Evolutionary conservation across 2,329 filamentous ascomycete species (phyloP).

Genomic region (Elsinoe ampelina): DNA sequence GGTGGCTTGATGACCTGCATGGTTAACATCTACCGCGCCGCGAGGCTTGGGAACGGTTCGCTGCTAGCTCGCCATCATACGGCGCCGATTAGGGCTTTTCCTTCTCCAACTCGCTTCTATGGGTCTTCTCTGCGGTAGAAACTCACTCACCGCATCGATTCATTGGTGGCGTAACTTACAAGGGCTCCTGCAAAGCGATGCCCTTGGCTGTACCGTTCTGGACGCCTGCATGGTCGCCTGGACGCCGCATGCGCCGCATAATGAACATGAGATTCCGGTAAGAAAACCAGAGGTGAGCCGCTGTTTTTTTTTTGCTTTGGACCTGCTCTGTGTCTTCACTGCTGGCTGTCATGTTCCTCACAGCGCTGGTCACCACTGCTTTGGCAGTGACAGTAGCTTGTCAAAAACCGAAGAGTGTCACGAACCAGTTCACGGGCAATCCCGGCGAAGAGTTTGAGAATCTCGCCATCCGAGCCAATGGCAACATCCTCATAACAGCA

Average conservation of each 20-base stretch:
- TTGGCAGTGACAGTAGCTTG: neutral
- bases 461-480: neutral
- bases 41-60: neutral
- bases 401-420: neutral
- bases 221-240: neutral
- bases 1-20: conserved; percentile 5
- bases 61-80: neutral
- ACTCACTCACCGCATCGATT: neutral
- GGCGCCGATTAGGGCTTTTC: neutral
- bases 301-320: neutral
- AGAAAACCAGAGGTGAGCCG: neutral
- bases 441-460: neutral
- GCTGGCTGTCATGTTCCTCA: neutral
- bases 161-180: neutral
- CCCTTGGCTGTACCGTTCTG: neutral
- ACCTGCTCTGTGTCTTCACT: neutral
- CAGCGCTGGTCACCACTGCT: neutral
- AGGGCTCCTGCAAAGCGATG: neutral
- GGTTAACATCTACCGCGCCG: neutral
- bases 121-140: neutral
- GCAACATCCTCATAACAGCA: neutral
- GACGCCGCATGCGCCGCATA: conserved; percentile 2
- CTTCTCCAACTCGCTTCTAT: neutral
- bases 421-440: neutral
- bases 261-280: neutral